Evolutionary conservation across 208 protist species (phyloP), one percentile per base, ranked within the genome.

Genomic region (Acanthamoeba triangularis): DNA sequence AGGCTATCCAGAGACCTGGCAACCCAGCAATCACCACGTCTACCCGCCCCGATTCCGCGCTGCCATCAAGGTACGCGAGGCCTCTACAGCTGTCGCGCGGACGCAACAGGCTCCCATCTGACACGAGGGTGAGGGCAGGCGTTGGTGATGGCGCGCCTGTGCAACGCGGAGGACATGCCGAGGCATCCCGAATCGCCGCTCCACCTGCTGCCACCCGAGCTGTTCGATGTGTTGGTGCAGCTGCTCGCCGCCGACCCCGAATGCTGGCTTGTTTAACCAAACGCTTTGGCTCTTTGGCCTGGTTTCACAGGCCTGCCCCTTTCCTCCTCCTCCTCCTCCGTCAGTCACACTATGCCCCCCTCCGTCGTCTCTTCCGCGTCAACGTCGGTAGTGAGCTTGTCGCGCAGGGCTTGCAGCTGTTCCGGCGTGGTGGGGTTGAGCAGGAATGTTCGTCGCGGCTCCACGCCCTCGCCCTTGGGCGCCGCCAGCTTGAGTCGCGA

Each of bases 371-470:
- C n/a, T n/a, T n/a, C n/a, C n/a, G n/a, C n/a, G n/a, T n/a, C n/a
- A n/a, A n/a, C n/a, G n/a, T n/a, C n/a, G 59, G 18, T 23, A 16
- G 13, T 3, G n/a, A 74, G 25, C 67, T 37, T 74, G 11, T 74
- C 33, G 33, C 11, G 76, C 23, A 90, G 44, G 10, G 28, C 84
- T 37, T 65, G 28, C 1, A 47, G 28, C 33, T 90, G 28, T 37
- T 90, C 84, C 2, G 84, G 35, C 11, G 84, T 72, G 54, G 84
- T 90, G 25, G 84, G 84, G 54, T 90, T 90, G 59, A 61, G 84
- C 6, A 90, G 84, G n/a, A 72, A 69, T 14, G 84, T 90, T 3
- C 59, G 44, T 7, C 84, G 49, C n/a, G 84, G 84, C 30, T 90
- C 59, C 41, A 69, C 59, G 28, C 59, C 84, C 33, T 11, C 84